Evolutionary conservation across 805 yeast species (phyloP).

Genomic region (Starmerella ratchasimensis): DNA sequence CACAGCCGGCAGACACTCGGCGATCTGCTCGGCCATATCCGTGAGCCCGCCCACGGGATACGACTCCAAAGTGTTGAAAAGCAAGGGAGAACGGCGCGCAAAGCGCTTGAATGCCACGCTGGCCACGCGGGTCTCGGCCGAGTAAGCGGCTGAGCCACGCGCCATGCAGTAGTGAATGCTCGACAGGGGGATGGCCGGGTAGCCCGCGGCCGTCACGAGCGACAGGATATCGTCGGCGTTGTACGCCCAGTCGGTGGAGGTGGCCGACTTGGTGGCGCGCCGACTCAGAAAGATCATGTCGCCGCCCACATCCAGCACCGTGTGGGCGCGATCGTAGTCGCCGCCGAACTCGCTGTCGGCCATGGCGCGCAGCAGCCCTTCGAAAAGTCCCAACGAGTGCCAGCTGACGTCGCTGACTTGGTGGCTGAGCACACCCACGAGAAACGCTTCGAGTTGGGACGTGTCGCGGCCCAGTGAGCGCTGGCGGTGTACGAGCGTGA

Average conservation of each 20-base stretch:
- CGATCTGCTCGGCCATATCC: slow-evolving; percentile 33
- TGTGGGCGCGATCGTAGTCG: slow-evolving; percentile 37
- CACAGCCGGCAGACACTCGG: slow-evolving; percentile 30
- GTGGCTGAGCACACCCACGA: slow-evolving; percentile 47
- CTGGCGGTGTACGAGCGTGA: slow-evolving; percentile 31
- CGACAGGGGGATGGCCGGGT: slow-evolving; percentile 3
- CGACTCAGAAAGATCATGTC: slow-evolving; percentile 40
- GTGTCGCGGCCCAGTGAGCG: slow-evolving; percentile 19
- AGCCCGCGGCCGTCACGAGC: slow-evolving; percentile 31
- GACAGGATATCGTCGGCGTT: slow-evolving; percentile 34
- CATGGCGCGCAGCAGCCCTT: slow-evolving; percentile 42
- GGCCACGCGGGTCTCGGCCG: slow-evolving; percentile 33
- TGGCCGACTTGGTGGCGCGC: slow-evolving; percentile 23
- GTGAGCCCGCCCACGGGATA: slow-evolving; percentile 42
- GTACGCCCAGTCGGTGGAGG: slow-evolving; percentile 23
- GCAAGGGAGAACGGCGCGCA: slow-evolving; percentile 33
- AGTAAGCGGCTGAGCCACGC: slow-evolving; percentile 40
- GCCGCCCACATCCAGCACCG: slow-evolving; percentile 46
- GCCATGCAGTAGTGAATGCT: slow-evolving; percentile 33
- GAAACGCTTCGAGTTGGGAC: slow-evolving; percentile 35
- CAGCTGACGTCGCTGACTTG: slow-evolving; percentile 53
- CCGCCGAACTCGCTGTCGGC: slow-evolving; percentile 44
- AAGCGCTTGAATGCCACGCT: slow-evolving; percentile 24
- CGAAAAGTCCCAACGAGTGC: slow-evolving; percentile 45
- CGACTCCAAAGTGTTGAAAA: slow-evolving; percentile 32